Percentiles rank a stretch among this genome's conserved stretches.
These are phyloP conservation scores for Tremella fuciformis DNA, from an alignment of 768 basidiomycete genomes.

Conservation along the genomic window DNA sequence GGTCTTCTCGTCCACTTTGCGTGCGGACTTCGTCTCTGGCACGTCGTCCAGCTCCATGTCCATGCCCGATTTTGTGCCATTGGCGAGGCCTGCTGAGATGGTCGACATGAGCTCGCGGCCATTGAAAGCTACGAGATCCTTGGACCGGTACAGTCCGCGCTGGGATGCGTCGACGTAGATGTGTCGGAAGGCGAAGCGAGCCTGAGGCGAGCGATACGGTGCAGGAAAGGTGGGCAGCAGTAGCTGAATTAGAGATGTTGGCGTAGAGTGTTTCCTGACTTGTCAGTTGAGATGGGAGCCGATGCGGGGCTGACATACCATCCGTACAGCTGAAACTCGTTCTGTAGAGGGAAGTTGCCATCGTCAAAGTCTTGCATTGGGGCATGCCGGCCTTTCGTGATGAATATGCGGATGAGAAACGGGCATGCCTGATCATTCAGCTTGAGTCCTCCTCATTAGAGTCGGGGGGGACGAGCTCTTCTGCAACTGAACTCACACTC, in stretches of 20 bases:
- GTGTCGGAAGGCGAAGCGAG: conserved; percentile 42
- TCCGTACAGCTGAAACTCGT: conserved; percentile 43
- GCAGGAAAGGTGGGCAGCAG: conserved; percentile 40
- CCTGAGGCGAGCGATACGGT: conserved; percentile 41
- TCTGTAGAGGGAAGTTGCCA: conserved; percentile 37
- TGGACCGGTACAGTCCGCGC: conserved; percentile 36
- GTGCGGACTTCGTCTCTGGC: background rate
- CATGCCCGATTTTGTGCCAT: conserved; percentile 5
- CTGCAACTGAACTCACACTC: too few relatives aligned
- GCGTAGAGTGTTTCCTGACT: conserved; percentile 43
- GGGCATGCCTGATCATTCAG: conserved; percentile 24
- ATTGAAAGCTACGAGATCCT: conserved; percentile 38
- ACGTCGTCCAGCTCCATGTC: conserved; percentile 31
- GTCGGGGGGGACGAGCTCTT: too few relatives aligned
- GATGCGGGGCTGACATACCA: conserved; percentile 26
- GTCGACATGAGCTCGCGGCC: conserved; percentile 35
- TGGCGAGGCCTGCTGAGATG: background rate
- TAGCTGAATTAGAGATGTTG: conserved; percentile 36
- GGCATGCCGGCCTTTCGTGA: conserved; percentile 40
- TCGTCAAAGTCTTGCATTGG: conserved; percentile 43
- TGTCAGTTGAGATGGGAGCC: background rate
- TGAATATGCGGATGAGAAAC: conserved; percentile 41
- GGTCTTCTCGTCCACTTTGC: conserved; percentile 39
- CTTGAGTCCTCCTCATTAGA: background rate
- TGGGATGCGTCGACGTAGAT: conserved; percentile 45